Evolutionary conservation across 1,284 basidiomycete species (phyloP).

Genomic region (Pseudozyma hubeiensis): DNA sequence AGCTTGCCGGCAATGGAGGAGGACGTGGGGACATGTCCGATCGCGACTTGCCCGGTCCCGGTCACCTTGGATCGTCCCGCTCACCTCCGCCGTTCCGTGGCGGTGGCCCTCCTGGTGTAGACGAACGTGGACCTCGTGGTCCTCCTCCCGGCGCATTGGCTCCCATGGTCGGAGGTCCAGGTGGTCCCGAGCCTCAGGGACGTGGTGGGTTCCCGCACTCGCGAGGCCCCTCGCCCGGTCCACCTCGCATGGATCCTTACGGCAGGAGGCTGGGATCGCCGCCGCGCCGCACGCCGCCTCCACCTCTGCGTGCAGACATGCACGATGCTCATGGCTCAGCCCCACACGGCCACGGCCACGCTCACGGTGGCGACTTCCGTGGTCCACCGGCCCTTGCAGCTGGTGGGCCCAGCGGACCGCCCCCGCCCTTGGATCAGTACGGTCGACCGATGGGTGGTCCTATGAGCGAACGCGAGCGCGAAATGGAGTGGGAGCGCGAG

Average conservation of each 20-base stretch:
- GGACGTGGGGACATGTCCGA: slow-evolving; percentile 32
- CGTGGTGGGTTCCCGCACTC: slow-evolving; percentile 46
- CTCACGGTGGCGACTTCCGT: slow-evolving; percentile 35
- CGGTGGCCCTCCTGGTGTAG: slow-evolving; percentile 47
- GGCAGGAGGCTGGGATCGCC: slow-evolving; percentile 46
- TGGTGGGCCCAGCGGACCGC: slow-evolving; percentile 32
- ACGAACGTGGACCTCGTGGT: slow-evolving; percentile 49
- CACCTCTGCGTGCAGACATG: slow-evolving; percentile 31
- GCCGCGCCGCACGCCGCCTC: slow-evolving; percentile 43
- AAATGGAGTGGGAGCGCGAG: slow-evolving; percentile 51
- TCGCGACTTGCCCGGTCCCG: slow-evolving; percentile 56
- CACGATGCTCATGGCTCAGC: slow-evolving; percentile 28
- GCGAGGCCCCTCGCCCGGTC: slow-evolving; percentile 46
- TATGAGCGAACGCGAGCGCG: slow-evolving; percentile 49
- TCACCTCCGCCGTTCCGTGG: slow-evolving; percentile 57
- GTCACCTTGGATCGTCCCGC: slow-evolving; percentile 41
- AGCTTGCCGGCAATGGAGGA: slow-evolving; percentile 43
- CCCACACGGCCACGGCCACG: slow-evolving; percentile 22
- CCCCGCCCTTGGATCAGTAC: slow-evolving; percentile 46
- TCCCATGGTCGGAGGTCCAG: slow-evolving; percentile 39
- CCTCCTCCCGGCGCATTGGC: slow-evolving; percentile 43
- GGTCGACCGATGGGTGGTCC: slow-evolving; percentile 42
- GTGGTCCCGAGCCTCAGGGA: slow-evolving; percentile 22
- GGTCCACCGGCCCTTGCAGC: slow-evolving; percentile 31
- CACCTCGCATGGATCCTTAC: slow-evolving; percentile 38